These are phyloP conservation scores for Phaffomyces opuntiae DNA, from an alignment of 805 yeast genomes.

Conservation along the genomic window DNA sequence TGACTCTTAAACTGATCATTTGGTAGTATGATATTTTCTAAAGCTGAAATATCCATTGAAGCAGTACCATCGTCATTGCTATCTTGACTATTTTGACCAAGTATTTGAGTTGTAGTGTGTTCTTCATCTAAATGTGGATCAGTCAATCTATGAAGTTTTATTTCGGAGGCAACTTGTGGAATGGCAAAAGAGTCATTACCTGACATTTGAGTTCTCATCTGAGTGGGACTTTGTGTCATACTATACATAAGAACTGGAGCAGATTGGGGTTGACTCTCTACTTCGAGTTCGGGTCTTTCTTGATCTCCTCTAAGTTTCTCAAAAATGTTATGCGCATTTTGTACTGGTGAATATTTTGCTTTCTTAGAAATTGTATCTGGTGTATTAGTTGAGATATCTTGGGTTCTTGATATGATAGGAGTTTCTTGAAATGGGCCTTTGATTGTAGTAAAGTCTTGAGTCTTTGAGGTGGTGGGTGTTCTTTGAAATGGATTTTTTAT, in stretches of 20 bases:
- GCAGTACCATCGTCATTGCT: too few relatives aligned
- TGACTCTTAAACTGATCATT: neutral
- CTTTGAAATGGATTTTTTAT: slow-evolving; percentile 28
- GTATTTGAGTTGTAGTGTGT: neutral
- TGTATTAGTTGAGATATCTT: slow-evolving; percentile 9
- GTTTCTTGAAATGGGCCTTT: slow-evolving; percentile 29
- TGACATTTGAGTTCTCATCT: neutral
- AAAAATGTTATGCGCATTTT: slow-evolving; percentile 15
- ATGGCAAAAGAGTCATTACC: neutral
- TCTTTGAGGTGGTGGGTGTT: slow-evolving; percentile 13
- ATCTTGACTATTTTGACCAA: too few relatives aligned
- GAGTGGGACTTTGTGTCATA: slow-evolving; percentile 2
- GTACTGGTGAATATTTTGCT: slow-evolving; percentile 2
- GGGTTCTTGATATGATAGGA: slow-evolving; percentile 7
- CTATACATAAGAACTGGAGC: slow-evolving; percentile 13
- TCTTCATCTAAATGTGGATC: neutral
- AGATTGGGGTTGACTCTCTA: slow-evolving; percentile 17
- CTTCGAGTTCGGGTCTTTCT: slow-evolving; percentile 13
- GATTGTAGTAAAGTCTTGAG: slow-evolving; percentile 5
- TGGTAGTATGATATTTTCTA: neutral
- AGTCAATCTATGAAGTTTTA: neutral
- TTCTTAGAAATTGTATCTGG: slow-evolving; percentile 9
- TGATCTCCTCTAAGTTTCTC: slow-evolving; percentile 17
- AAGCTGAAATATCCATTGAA: too few relatives aligned
- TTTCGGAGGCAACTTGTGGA: neutral